Conservation (phyloP, 352 stramenopile genomes). For the Phytophthora pseudosyringae region DNA sequence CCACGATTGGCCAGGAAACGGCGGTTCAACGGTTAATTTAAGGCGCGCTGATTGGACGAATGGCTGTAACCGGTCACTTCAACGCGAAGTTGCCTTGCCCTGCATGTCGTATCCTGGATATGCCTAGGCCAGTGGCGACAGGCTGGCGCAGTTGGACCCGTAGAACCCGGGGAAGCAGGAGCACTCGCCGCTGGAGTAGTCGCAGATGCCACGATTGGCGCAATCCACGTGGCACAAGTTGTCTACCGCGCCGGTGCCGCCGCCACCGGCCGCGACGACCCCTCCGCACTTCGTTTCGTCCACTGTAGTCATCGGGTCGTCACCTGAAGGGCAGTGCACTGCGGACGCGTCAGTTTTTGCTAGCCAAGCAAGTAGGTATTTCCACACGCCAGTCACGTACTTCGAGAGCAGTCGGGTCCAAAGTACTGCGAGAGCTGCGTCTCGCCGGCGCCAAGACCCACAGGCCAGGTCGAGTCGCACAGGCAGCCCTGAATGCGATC, state of each 20-base stretch:
- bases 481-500: slow-evolving; percentile 78
- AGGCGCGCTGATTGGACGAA: slow-evolving; percentile 23
- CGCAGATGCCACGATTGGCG: slow-evolving; percentile 78
- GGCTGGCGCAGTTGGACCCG: slow-evolving; percentile 78
- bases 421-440: slow-evolving; percentile 90
- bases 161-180: slow-evolving; percentile 79
- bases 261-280: slow-evolving; percentile 45
- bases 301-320: slow-evolving; percentile 82
- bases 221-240: slow-evolving; percentile 84
- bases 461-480: slow-evolving; percentile 80
- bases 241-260: slow-evolving; percentile 41
- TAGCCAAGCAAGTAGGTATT: neutral
- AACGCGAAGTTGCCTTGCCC: slow-evolving; percentile 2
- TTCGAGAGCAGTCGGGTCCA: slow-evolving; percentile 82
- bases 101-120: no score
- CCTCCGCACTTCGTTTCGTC: slow-evolving; percentile 90
- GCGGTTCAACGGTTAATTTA: slow-evolving; percentile 32
- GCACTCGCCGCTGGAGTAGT: slow-evolving; percentile 72
- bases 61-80: slow-evolving; percentile 30
- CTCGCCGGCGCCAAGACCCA: slow-evolving; percentile 74
- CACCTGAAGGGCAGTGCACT: slow-evolving; percentile 87
- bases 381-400: slow-evolving; percentile 32
- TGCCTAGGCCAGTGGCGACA: slow-evolving; percentile 64
- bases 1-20: slow-evolving; percentile 21
- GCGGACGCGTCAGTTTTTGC: neutral